Evolutionary conservation across 805 yeast species (phyloP), one percentile per base, ranked within the genome.

Genomic region (Saccharomyces paradoxus): DNA sequence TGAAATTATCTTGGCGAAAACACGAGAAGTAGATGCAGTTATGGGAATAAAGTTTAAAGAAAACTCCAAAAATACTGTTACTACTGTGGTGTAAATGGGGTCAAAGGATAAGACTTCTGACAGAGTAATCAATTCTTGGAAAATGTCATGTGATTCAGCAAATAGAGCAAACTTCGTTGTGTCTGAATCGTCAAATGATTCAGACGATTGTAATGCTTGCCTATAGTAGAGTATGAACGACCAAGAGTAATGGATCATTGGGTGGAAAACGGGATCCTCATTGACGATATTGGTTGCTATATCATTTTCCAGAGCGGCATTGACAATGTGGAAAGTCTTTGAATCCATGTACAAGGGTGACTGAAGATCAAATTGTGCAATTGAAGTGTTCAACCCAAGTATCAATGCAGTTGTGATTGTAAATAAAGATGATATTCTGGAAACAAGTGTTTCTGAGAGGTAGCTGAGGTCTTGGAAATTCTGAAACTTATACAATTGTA

Each of bases 241-340:
- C 92, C 92, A 87, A 24, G 81, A 77, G 63, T 84, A 86, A 48
- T 81, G 65, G 0, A 83, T 71, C 10, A 85, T 65, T 2, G 87
- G 71, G 56, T 80, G 79, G 10, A 48, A 14, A 1, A 50, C 10
- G 7, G 49, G 30, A 2, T 41, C 22, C 5, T 44, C 28, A 21
- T 58, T 58, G 4, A 58, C 51, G 13, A 37, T 17, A 17, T 17
- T 37, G 24, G 44, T 17, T 2, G 69, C 55, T 12, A 72, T 66
- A 0, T 77, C 62, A 9, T 69, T 63, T 4, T 70, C 53, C 17
- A 83, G 64, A 3, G 71, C 60, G 0, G 69, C 64, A 53, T 81
- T 77, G 27, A 82, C 70, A n/a, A 63, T 51, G 30, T 66, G 63
- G 55, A 81, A 74, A 3, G 71, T 57, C 0, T 58, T 55, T 1